These are phyloP conservation scores for Plasmodium cynomolgi DNA, from an alignment of 169 alveolate species.

Conservation along the genomic window DNA sequence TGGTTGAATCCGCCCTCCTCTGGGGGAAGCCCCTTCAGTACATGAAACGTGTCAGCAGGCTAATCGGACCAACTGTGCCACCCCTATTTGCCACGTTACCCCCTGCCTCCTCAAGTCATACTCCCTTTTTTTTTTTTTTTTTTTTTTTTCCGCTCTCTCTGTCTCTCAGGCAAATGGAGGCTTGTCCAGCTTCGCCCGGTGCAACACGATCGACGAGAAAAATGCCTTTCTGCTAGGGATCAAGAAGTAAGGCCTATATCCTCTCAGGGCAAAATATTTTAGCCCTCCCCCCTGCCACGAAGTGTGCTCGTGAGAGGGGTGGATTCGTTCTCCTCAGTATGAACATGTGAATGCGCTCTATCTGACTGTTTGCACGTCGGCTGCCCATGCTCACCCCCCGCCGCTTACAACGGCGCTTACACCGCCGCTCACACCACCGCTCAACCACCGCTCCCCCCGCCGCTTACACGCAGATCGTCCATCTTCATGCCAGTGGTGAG, in stretches of 20 bases:
- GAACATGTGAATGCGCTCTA: not conserved
- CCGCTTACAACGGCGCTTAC: not conserved
- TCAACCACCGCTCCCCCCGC: not conserved
- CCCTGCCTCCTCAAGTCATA: not conserved
- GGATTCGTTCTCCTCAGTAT: not conserved
- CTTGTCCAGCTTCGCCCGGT: slow-evolving; percentile 59
- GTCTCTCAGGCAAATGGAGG: slow-evolving; percentile 62
- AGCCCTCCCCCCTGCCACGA: not conserved
- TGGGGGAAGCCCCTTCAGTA: not conserved
- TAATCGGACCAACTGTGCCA: not conserved
- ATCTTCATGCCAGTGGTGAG: slow-evolving; percentile 66
- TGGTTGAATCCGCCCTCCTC: not conserved
- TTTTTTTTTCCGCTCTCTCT: not conserved
- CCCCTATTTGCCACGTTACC: not conserved
- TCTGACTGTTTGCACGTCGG: not conserved
- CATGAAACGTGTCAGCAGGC: not conserved
- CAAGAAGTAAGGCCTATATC: slow-evolving; percentile 23
- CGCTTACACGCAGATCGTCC: slow-evolving; percentile 6
- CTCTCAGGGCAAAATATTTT: not conserved
- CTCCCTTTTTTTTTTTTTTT: not conserved
- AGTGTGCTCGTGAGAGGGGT: not conserved
- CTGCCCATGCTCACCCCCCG: not conserved
- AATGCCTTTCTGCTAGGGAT: slow-evolving; percentile 57
- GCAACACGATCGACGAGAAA: slow-evolving; percentile 55
- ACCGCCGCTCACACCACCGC: not conserved